Percentiles rank a stretch among this genome's conserved stretches.
Evolutionary conservation across 1,284 basidiomycete genomes (phyloP).

Genomic region (Quambalaria eucalypti): DNA sequence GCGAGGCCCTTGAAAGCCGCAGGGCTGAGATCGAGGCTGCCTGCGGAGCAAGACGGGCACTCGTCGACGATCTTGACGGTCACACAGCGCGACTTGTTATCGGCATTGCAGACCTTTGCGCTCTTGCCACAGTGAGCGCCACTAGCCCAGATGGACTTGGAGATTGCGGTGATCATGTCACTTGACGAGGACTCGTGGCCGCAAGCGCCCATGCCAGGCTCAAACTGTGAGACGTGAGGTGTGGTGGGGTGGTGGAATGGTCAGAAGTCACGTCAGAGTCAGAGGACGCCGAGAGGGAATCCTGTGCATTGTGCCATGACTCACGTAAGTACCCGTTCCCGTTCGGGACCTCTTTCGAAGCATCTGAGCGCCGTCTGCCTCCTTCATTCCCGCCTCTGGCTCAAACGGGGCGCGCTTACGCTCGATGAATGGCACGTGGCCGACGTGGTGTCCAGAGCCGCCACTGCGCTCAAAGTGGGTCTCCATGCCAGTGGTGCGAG

Average conservation of each 20-base stretch:
- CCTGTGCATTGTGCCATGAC: too few relatives aligned
- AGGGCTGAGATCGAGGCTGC: constrained; percentile 23
- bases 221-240: background rate
- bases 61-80: constrained; percentile 18
- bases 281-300: too few relatives aligned
- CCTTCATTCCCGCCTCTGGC: too few relatives aligned
- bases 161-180: background rate
- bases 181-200: background rate
- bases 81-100: constrained; percentile 14
- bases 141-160: background rate
- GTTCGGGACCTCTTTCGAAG: too few relatives aligned
- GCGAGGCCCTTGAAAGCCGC: constrained; percentile 24
- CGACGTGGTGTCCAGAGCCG: too few relatives aligned
- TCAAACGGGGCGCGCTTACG: too few relatives aligned
- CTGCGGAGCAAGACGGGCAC: constrained; percentile 25
- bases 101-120: constrained; percentile 15
- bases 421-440: too few relatives aligned
- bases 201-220: background rate
- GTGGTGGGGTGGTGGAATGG: background rate
- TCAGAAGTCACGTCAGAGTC: too few relatives aligned
- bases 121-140: constrained; percentile 15
- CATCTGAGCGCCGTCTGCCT: too few relatives aligned
- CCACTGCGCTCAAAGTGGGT: too few relatives aligned
- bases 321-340: too few relatives aligned
- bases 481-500: too few relatives aligned